Conservation (phyloP, 805 yeast genomes). For the Ogataea polymorpha region DNA sequence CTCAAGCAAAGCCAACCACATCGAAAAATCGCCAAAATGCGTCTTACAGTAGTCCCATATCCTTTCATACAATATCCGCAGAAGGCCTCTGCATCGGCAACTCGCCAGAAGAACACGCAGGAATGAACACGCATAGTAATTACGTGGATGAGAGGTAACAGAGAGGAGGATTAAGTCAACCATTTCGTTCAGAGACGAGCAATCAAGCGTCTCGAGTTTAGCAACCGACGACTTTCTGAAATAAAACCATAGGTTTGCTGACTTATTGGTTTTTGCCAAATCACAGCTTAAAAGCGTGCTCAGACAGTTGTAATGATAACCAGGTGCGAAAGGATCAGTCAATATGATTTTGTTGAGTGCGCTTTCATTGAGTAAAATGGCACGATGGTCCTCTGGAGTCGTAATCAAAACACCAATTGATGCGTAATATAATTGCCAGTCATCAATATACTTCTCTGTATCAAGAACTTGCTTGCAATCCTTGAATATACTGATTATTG, state of each 20-base stretch:
- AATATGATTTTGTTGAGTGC: background rate
- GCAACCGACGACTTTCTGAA: constrained; percentile 16
- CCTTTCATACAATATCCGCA: background rate
- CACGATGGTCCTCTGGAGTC: constrained; percentile 31
- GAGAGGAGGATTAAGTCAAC: constrained; percentile 32
- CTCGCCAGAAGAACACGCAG: constrained; percentile 23
- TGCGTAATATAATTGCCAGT: constrained; percentile 9
- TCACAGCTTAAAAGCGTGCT: constrained; percentile 23
- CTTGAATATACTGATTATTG: constrained; percentile 16
- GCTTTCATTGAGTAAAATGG: constrained; percentile 16
- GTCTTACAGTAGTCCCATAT: constrained; percentile 11
- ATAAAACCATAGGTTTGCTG: constrained; percentile 33
- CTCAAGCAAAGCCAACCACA: constrained; percentile 22
- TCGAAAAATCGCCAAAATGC: constrained; percentile 20
- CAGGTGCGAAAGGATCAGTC: background rate
- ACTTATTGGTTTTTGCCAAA: constrained; percentile 32
- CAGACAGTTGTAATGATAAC: constrained; percentile 5
- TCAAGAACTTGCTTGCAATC: constrained; percentile 15
- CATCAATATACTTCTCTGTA: background rate
- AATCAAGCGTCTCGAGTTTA: background rate
- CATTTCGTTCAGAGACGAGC: background rate
- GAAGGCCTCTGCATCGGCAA: constrained; percentile 1
- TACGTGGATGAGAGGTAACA: constrained; percentile 39
- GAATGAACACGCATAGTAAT: constrained; percentile 48
- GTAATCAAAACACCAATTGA: constrained; percentile 26